Evolutionary conservation across 345 rosid species (phyloP), one percentile per base, ranked within the genome.

Genomic region (Physaria fendleri): DNA sequence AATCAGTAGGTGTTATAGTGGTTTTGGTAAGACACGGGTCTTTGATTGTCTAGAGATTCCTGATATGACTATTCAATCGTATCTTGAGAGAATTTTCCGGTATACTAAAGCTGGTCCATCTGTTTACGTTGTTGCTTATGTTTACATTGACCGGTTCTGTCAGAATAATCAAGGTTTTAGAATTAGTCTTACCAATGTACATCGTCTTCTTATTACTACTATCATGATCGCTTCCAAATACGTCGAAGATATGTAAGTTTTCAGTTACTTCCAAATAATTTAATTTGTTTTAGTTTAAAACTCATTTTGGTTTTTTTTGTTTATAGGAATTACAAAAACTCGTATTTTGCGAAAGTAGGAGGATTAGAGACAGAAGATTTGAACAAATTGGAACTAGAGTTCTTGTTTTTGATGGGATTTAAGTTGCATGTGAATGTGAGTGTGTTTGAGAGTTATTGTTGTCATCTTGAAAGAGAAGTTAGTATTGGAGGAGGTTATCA

Each of bases 151-250:
- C 49, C 84, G 97, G 40, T 88, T 87, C 68, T 85, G 88, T 66
- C 87, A 87, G 40, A 81, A 79, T 13, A 80, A 85, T 68, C 80
- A 87, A 1, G 88, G 78, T 49, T 91, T 85, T 17, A 68, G 85
- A 37, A 78, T 91, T 77, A 71, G 68, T 59, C 65, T 81, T 2
- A 78, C 80, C 54, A 91, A 87, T 58, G 98, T 82, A 11, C 85
- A 91, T 54, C 73, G 96, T 40, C 84, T 91, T 50, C 90, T 91
- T 29, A 76, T 91, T 33, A 88, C 90, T 1, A 81, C 96, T 0
- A 80, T 91, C 79, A 88, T 88, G 96, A 78, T 85, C 53, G 92
- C 98, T 55, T 88, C 98, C 29, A 91, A 91, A 56, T 88, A 85
- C 60, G 95, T 82, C 1, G 96, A 91, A 61, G 96, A 91, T 78